These are phyloP conservation scores for Talaromyces wortmannii DNA, from an alignment of 495 filamentous ascomycete species.

Conservation along the genomic window DNA sequence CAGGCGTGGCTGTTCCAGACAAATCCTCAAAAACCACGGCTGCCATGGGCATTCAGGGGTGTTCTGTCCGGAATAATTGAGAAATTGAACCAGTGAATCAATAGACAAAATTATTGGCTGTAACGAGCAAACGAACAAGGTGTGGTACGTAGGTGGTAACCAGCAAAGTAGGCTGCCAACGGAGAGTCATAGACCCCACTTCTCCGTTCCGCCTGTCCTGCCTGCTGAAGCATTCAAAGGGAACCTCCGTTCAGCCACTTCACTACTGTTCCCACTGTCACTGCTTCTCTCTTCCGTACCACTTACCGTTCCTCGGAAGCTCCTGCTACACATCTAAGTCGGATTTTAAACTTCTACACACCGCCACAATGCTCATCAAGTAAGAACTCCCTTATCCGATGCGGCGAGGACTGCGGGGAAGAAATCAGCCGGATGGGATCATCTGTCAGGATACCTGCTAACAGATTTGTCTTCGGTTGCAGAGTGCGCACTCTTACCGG, in stretches of 20 bases:
- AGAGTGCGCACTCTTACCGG: conserved; percentile 97
- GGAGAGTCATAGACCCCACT: background rate
- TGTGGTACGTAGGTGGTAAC: too few relatives aligned
- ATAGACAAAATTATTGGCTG: too few relatives aligned
- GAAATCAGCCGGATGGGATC: background rate
- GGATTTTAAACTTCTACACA: background rate
- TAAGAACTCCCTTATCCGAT: conserved; percentile 13
- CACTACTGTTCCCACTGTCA: too few relatives aligned
- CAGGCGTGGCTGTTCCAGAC: conserved; percentile 1
- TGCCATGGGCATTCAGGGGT: background rate
- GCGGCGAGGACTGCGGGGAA: background rate
- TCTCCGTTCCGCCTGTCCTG: background rate
- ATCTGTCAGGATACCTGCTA: background rate
- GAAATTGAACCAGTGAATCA: too few relatives aligned
- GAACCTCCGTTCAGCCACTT: too few relatives aligned
- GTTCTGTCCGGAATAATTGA: too few relatives aligned
- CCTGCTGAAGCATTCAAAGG: too few relatives aligned
- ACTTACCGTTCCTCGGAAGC: too few relatives aligned
- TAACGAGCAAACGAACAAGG: too few relatives aligned
- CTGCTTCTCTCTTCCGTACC: too few relatives aligned
- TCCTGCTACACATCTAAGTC: background rate
- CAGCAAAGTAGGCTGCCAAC: background rate
- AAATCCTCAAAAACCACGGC: conserved; percentile 7
- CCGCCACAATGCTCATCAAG: conserved; percentile 43
- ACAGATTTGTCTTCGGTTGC: background rate